Evolutionary conservation across 805 yeast species (phyloP), one percentile per base, ranked within the genome.

Genomic region (Yamadazyma olivae): DNA sequence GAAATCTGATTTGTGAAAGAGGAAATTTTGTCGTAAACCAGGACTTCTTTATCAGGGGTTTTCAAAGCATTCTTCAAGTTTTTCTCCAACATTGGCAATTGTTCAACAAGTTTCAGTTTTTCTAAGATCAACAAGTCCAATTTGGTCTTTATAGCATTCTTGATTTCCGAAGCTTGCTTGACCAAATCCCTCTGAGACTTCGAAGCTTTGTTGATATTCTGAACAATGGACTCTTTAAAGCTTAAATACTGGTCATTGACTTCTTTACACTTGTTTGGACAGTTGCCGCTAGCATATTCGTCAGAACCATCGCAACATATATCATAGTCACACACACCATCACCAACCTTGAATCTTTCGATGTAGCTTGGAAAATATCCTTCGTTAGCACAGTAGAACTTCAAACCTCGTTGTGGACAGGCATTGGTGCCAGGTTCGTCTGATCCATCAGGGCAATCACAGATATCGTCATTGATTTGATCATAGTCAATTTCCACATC

Each of bases 361-460:
- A 93, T 71, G 44, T 67, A 75, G 7, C 70, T 67, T 0, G 89
- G 77, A 4, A 70, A 50, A 46, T 77, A 83, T 3, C 96, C 95
- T 33, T 71, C 65, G 52, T 93, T 93, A 6, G 59, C 75, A 61
- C 99, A 91, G 57, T 77, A 89, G 51, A 88, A 90, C 31, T 48
- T 45, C 41, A 13, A 58, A 10, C 47, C 43, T 7, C 18, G 6
- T 10, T 20, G 13, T 12, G 19, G n/a, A 57, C 98, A 91, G 0
- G 96, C 96, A 26, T 82, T 66, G 1, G 98, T 91, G 0, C 97
- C 97, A 0, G 97, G 96, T 57, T 93, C 98, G 62, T 93, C 99
- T 4, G 90, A 79, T 0, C 98, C 98, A 61, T 93, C 99, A 0
- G 97, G 97, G 64, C 98, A 91, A 53, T 93, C 98, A 61, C 98